Conservation (phyloP, 345 rosid genomes). For the Tarenaya hassleriana region DNA sequence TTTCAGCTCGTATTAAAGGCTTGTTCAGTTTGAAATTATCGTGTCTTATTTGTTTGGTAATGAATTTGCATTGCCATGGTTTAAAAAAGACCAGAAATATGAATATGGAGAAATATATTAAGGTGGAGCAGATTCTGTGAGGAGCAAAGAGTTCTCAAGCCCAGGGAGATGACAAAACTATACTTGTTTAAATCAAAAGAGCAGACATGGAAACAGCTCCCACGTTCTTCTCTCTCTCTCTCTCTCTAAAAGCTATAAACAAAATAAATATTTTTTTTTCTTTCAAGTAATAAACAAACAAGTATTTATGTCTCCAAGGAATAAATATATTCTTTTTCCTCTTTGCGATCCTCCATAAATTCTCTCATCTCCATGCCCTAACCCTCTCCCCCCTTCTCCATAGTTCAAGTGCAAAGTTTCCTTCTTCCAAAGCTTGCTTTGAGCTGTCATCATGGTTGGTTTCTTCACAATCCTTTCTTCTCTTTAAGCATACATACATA, state of each 20-base stretch:
- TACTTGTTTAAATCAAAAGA: constrained; percentile 42
- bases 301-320: constrained; percentile 38
- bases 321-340: constrained; percentile 40
- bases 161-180: constrained; percentile 46
- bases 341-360: constrained; percentile 62
- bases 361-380: constrained; percentile 33
- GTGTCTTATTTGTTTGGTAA: neutral
- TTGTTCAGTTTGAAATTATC: no score
- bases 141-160: constrained; percentile 57
- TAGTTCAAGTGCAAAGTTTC: constrained; percentile 13
- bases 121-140: constrained; percentile 32
- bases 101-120: neutral
- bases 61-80: constrained; percentile 9
- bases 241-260: constrained; percentile 18
- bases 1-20: no score
- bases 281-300: constrained; percentile 19
- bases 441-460: constrained; percentile 50
- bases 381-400: constrained; percentile 17
- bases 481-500: neutral
- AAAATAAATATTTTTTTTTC: constrained; percentile 17
- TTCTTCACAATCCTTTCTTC: constrained; percentile 1
- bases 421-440: constrained; percentile 21
- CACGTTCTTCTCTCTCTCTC: constrained; percentile 64
- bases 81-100: neutral
- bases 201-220: constrained; percentile 86